phyloP scores from a whole-genome alignment of 1,284 basidiomycete species.

The Ustilago esculenta region DNA sequence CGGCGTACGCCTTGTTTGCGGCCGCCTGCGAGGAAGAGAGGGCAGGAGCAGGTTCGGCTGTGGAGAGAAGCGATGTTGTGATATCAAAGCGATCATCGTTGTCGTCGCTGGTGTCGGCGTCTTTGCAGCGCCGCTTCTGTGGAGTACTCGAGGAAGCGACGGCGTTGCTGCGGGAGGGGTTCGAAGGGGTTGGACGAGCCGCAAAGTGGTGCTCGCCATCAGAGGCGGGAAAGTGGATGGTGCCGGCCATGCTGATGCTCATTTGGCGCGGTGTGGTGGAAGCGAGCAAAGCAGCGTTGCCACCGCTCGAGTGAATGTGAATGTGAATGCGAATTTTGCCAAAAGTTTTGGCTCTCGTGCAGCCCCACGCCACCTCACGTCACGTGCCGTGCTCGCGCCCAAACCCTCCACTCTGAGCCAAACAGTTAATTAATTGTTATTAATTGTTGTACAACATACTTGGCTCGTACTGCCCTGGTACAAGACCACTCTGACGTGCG shows the following conservation, averaged over 20 bases:
- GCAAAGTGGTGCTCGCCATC: constrained; percentile 47
- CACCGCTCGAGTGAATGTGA: no score
- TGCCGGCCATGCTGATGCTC: constrained; percentile 40
- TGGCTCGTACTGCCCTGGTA: no score
- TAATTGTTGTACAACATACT: no score
- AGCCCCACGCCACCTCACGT: constrained; percentile 8
- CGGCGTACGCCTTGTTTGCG: constrained; percentile 8
- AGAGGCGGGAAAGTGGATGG: constrained; percentile 58
- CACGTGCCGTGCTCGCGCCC: constrained; percentile 12
- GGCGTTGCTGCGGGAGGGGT: constrained; percentile 12
- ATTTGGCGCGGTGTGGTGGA: no score
- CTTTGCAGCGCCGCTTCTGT: constrained; percentile 5
- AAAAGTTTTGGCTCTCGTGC: constrained; percentile 11
- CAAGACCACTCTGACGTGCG: no score
- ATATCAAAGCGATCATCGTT: constrained; percentile 38
- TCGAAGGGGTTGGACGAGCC: constrained; percentile 10
- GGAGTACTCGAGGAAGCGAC: constrained; percentile 32
- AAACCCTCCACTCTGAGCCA: constrained; percentile 19
- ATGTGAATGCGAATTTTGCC: constrained; percentile 1
- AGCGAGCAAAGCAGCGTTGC: no score
- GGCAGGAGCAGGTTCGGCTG: constrained; percentile 6
- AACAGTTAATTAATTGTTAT: no score
- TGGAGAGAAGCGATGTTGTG: constrained; percentile 29
- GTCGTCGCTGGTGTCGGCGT: constrained; percentile 7
- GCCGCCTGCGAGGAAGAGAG: constrained; percentile 13